Evolutionary conservation across 164 flowering plant genomes (phyloP).

Genomic region (Vitis riparia): DNA sequence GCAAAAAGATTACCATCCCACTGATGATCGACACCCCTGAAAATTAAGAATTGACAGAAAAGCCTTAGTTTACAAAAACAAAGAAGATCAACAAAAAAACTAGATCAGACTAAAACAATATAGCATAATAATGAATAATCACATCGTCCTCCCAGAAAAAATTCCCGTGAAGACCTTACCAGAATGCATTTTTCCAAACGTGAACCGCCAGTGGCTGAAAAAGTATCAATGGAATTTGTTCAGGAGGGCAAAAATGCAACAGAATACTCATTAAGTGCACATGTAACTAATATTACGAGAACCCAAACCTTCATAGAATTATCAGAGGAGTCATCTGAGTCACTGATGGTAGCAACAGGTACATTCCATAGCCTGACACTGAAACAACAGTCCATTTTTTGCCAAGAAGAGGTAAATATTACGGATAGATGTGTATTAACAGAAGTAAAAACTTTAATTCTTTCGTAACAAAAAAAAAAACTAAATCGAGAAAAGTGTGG

Average conservation of each 20-base stretch:
- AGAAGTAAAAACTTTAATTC: not conserved
- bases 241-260: not conserved
- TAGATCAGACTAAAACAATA: not conserved
- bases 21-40: conserved; percentile 92
- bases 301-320: conserved; percentile 49
- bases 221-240: conserved; percentile 4
- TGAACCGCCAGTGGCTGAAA: conserved; percentile 75
- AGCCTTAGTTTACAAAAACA: not conserved
- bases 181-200: conserved; percentile 79
- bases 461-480: not conserved
- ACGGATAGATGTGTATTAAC: not conserved
- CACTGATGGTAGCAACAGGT: conserved; percentile 49
- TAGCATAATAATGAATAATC: too few relatives aligned
- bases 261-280: not conserved
- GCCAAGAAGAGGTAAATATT: not conserved
- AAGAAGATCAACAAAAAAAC: not conserved
- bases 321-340: conserved; percentile 37
- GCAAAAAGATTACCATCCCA: conserved; percentile 85
- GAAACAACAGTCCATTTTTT: conserved; percentile 12
- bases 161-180: conserved; percentile 38
- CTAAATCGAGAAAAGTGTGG: not conserved
- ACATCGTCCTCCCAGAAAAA: not conserved
- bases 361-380: conserved; percentile 95
- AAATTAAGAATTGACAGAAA: not conserved
- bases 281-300: not conserved